Evolutionary conservation across 768 basidiomycete genomes (phyloP).

Genomic region (Suillus ampliporus): DNA sequence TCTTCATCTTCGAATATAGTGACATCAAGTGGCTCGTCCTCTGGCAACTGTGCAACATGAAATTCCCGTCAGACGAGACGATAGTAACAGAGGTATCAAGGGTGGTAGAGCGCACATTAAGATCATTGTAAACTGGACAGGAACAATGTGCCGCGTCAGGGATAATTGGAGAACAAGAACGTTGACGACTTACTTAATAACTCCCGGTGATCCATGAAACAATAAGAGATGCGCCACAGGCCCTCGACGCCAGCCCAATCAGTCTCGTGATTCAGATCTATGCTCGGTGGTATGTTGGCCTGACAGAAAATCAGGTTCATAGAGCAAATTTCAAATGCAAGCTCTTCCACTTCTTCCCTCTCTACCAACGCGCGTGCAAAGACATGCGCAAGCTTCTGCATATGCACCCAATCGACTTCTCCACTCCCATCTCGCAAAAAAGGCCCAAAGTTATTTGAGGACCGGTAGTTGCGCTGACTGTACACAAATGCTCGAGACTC

Average conservation of each 20-base stretch:
- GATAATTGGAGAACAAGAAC: background rate
- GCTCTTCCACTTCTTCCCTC: slow-evolving; percentile 36
- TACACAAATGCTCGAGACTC: slow-evolving; percentile 64
- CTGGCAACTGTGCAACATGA: slow-evolving; percentile 28
- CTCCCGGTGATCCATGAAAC: slow-evolving; percentile 71
- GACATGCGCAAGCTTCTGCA: slow-evolving; percentile 60
- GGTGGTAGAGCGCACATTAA: slow-evolving; percentile 27
- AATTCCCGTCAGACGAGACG: slow-evolving; percentile 9
- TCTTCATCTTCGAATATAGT: slow-evolving; percentile 55
- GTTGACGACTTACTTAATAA: slow-evolving; percentile 55
- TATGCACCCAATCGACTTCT: slow-evolving; percentile 63
- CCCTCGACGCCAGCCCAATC: slow-evolving; percentile 55
- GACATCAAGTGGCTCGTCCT: slow-evolving; percentile 42
- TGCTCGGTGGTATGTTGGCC: slow-evolving; percentile 46
- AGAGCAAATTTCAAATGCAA: slow-evolving; percentile 38
- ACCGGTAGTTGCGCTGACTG: slow-evolving; percentile 59
- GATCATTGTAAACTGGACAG: slow-evolving; percentile 56
- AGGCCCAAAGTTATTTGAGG: slow-evolving; percentile 60
- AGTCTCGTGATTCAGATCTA: slow-evolving; percentile 37
- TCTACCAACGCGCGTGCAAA: slow-evolving; percentile 60
- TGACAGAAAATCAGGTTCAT: slow-evolving; percentile 62
- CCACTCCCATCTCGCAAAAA: slow-evolving; percentile 50
- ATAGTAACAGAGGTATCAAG: background rate
- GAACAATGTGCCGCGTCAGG: slow-evolving; percentile 11
- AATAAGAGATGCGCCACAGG: slow-evolving; percentile 66